Evolutionary conservation across 306 rosid species (phyloP).

Genomic region (Astragalus glycyphyllos): DNA sequence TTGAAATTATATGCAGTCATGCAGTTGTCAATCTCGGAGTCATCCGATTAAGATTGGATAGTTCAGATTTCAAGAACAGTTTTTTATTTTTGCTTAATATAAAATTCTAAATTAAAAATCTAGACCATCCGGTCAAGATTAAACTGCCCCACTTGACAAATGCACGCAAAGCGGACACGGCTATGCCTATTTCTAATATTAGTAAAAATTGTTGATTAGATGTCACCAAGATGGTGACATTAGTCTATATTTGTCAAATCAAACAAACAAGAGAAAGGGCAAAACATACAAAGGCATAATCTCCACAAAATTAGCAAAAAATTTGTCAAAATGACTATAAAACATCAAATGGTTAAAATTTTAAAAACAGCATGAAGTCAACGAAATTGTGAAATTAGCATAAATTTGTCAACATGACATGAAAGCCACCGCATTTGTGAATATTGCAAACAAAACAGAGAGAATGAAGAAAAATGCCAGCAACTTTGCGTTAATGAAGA

Average conservation of each 20-base stretch:
- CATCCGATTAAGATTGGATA: too few species aligned
- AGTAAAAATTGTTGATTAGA: background rate
- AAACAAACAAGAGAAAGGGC: background rate
- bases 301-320: background rate
- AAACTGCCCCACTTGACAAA: too few species aligned
- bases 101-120: too few species aligned
- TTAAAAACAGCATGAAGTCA: background rate
- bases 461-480: too few species aligned
- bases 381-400: slow-evolving; percentile 9
- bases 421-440: background rate
- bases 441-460: background rate
- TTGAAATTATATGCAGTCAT: too few species aligned
- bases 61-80: too few species aligned
- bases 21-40: too few species aligned
- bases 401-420: background rate
- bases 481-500: background rate
- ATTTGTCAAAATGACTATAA: background rate
- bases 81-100: too few species aligned
- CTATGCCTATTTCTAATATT: slow-evolving; percentile 1
- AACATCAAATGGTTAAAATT: background rate
- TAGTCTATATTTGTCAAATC: slow-evolving; percentile 1
- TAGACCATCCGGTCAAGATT: too few species aligned
- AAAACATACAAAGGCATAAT: background rate
- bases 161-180: background rate
- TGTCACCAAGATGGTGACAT: background rate